phyloP scores from a whole-genome alignment of 1,284 basidiomycete genomes.

The Ustilago lituana region DNA sequence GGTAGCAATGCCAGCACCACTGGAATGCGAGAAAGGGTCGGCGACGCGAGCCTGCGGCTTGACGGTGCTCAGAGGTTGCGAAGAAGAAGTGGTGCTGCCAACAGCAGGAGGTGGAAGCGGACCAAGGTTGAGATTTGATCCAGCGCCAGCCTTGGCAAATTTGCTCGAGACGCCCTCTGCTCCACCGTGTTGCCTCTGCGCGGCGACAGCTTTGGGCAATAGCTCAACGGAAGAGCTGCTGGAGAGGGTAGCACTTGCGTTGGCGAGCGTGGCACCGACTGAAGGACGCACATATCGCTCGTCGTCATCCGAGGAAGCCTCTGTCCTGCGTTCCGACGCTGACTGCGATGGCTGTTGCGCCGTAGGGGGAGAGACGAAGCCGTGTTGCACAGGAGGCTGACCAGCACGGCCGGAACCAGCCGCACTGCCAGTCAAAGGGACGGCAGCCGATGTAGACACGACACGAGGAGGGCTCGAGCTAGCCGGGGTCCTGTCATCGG shows the following conservation, averaged over 20 bases:
- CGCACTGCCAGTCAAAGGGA: constrained; percentile 6
- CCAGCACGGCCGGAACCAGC: background rate
- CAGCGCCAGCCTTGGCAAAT: constrained; percentile 8
- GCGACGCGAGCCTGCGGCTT: constrained; percentile 20
- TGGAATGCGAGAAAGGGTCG: constrained; percentile 18
- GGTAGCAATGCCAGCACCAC: constrained; percentile 5
- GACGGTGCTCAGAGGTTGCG: constrained; percentile 29
- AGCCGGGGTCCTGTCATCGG: constrained; percentile 42
- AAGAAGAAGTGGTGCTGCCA: constrained; percentile 1
- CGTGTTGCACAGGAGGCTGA: constrained; percentile 27
- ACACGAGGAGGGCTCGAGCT: constrained; percentile 45
- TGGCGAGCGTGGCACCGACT: constrained; percentile 43
- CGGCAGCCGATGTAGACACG: constrained; percentile 5
- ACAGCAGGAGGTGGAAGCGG: constrained; percentile 30
- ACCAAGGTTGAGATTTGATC: constrained; percentile 40
- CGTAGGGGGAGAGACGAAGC: constrained; percentile 17
- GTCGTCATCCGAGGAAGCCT: constrained; percentile 44
- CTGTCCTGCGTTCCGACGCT: constrained; percentile 19
- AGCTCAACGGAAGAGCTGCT: constrained; percentile 50
- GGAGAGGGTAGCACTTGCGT: constrained; percentile 48
- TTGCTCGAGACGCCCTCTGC: constrained; percentile 1
- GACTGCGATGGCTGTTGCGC: constrained; percentile 21
- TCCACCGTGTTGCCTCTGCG: constrained; percentile 24
- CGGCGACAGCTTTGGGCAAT: constrained; percentile 36
- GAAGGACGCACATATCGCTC: constrained; percentile 27